Evolutionary conservation across 2,329 filamentous ascomycete species (phyloP).

Genomic region (Ophiocordyceps camponoti-floridani): DNA sequence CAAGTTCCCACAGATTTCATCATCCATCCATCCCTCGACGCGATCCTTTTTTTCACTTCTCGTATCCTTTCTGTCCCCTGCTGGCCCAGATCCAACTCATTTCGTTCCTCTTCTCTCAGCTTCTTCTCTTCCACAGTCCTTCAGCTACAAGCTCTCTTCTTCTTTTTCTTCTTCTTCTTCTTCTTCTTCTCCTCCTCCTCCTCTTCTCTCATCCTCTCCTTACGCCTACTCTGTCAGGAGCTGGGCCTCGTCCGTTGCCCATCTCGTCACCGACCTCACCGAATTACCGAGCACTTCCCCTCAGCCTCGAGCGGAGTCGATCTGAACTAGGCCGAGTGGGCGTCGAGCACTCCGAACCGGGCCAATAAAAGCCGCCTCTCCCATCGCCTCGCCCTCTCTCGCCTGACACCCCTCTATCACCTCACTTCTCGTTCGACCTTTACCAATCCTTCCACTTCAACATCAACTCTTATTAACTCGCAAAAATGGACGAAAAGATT

Average conservation of each 20-base stretch:
- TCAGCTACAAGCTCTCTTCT: not conserved
- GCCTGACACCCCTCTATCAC: not conserved
- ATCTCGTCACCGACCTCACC: not conserved
- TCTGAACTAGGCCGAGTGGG: not conserved
- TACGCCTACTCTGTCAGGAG: too few species aligned
- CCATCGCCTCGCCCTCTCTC: not conserved
- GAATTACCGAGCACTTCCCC: not conserved
- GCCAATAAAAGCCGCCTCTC: not conserved
- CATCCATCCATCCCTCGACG: not conserved
- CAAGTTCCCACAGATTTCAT: not conserved
- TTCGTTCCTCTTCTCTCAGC: not conserved
- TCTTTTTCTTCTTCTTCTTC: not conserved
- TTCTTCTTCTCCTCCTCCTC: not conserved
- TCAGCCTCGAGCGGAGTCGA: too few species aligned
- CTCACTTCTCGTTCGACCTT: not conserved
- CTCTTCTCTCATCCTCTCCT: too few species aligned
- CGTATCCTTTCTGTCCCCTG: not conserved
- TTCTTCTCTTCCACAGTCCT: not conserved
- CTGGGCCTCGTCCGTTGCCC: not conserved
- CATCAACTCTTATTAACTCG: not conserved
- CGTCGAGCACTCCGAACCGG: not conserved
- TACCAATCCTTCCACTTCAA: not conserved
- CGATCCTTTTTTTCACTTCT: not conserved
- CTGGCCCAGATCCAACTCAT: not conserved
- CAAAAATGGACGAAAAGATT: constrained; percentile 35